Base-by-base conservation (phyloP, 2,329 filamentous ascomycete species). In the Talaromyces sp. region DNA sequence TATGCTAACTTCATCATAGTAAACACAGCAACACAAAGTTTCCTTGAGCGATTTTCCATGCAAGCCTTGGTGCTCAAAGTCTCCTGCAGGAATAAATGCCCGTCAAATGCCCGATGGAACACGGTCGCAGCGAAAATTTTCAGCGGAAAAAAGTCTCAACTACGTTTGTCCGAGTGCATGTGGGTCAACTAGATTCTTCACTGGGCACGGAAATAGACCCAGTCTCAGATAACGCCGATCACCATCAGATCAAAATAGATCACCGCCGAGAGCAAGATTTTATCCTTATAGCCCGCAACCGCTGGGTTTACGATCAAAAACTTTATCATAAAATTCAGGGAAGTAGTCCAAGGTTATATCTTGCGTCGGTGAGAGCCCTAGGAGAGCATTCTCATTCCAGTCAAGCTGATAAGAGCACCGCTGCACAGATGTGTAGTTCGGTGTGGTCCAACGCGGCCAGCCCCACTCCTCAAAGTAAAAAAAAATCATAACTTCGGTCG, bases 141-240 rank as follows among this genome's bases (percentile, higher is more conserved):
- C 3, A 33, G 10, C 6, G 33, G 14, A 14, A 36, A 36, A 36
- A 36, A 22, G 8, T 11, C 13, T n/a, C 30, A 37, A 51, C 49
- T 48, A 51, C 51, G n/a, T 49, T 39, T 37, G n/a, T 40, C 24
- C 17, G 10, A 36, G 57, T n/a, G n/a, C n/a, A n/a, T n/a, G n/a
- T 60, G 57, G 57, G 57, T 43, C 56, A 14, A 8, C 48, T 57
- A 45, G 48, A 44, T 54, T 56, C 52, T 49, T 45, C 55, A 52
- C 39, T 42, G 54, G 36, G 40, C 46, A 16, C 48, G 43, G 37
- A 36, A 20, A 43, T 48, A 49, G 48, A 52, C 30, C 56, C 52
- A 41, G 49, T 47, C 51, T 51, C 16, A 50, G 45, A 30, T 44
- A 36, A 49, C 52, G 58, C 57, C 57, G 54, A 58, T 56, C 36